A percentile compares a stretch with the other conserved stretches of the same genome.
Evolutionary conservation across 2,329 filamentous ascomycete species (phyloP).

Genomic region (Ophiostoma quercus): DNA sequence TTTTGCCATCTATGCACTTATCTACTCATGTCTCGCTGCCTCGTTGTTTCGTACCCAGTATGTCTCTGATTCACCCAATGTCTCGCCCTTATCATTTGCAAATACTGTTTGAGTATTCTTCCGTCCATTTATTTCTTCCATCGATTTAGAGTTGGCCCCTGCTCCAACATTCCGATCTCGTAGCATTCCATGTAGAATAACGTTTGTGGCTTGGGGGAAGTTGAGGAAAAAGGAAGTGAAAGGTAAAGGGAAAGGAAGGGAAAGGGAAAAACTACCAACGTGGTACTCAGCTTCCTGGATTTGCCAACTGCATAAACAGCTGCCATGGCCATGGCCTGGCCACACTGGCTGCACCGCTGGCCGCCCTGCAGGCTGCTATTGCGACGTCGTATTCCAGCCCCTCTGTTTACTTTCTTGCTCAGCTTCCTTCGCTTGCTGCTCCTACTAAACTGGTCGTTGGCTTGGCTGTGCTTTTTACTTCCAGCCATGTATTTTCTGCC

Average conservation of each 20-base stretch:
- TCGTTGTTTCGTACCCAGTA: not conserved
- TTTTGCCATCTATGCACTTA: not conserved
- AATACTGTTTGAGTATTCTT: not conserved
- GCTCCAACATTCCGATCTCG: not conserved
- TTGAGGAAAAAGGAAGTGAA: not conserved
- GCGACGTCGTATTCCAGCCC: slow-evolving; percentile 6
- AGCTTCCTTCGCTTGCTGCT: not conserved
- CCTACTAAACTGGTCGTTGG: too few species aligned
- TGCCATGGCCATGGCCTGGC: not conserved
- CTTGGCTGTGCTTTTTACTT: not conserved
- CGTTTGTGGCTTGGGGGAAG: not conserved
- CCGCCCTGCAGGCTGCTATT: not conserved
- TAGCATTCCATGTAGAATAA: slow-evolving; percentile 7
- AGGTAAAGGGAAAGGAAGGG: not conserved
- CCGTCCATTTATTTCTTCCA: not conserved
- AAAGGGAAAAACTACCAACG: not conserved
- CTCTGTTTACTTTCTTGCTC: slow-evolving; percentile 4
- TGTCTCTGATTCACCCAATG: not conserved
- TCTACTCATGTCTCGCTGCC: not conserved
- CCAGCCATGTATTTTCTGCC: slow-evolving; percentile 2
- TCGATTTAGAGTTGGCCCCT: not conserved
- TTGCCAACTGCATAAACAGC: not conserved
- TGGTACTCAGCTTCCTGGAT: not conserved
- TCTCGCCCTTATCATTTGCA: not conserved
- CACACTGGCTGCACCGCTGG: not conserved